Percentiles rank a stretch among this genome's conserved stretches.
Conservation (phyloP, 495 filamentous ascomycete genomes). For the Ramalina intermedia region DNA sequence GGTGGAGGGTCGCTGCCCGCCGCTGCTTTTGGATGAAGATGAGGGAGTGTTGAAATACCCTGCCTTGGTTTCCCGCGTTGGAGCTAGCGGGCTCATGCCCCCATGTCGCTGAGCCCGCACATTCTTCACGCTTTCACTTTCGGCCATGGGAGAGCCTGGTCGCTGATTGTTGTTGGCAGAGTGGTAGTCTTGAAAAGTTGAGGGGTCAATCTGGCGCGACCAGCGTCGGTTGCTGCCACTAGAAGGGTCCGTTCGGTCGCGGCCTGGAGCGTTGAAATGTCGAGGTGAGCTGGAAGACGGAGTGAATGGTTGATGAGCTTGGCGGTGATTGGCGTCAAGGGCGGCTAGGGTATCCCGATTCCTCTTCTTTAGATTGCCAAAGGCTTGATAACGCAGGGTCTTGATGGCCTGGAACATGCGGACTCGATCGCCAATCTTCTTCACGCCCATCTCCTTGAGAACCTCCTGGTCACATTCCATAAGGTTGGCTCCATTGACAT, state of each 20-base stretch:
- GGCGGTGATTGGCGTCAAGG: constrained; percentile 15
- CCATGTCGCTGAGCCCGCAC: constrained; percentile 30
- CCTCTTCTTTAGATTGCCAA: constrained; percentile 68
- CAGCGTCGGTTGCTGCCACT: constrained; percentile 54
- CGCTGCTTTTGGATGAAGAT: constrained; percentile 31
- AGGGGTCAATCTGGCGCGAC: constrained; percentile 49
- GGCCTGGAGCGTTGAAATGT: constrained; percentile 24
- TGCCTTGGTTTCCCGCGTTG: constrained; percentile 33
- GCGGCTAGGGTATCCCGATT: constrained; percentile 47
- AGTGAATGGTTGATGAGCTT: constrained; percentile 32
- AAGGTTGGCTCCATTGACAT: constrained; percentile 92
- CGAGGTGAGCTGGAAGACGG: constrained; percentile 57
- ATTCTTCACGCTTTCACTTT: constrained; percentile 31
- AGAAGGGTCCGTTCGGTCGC: constrained; percentile 29
- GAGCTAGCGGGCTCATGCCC: constrained; percentile 38
- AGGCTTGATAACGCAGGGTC: constrained; percentile 72
- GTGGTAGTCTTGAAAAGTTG: constrained; percentile 17
- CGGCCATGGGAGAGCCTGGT: constrained; percentile 55
- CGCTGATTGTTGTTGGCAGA: constrained; percentile 19
- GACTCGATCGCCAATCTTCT: constrained; percentile 96
- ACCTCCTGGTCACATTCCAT: constrained; percentile 94
- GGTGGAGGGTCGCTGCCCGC: constrained; percentile 27
- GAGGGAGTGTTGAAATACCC: constrained; percentile 36
- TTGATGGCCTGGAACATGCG: constrained; percentile 87
- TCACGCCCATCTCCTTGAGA: constrained; percentile 94